A percentile compares a stretch with the other conserved stretches of the same genome.
These are phyloP conservation scores for Eucommia ulmoides DNA, from an alignment of 257 asterid species.

Conservation along the genomic window DNA sequence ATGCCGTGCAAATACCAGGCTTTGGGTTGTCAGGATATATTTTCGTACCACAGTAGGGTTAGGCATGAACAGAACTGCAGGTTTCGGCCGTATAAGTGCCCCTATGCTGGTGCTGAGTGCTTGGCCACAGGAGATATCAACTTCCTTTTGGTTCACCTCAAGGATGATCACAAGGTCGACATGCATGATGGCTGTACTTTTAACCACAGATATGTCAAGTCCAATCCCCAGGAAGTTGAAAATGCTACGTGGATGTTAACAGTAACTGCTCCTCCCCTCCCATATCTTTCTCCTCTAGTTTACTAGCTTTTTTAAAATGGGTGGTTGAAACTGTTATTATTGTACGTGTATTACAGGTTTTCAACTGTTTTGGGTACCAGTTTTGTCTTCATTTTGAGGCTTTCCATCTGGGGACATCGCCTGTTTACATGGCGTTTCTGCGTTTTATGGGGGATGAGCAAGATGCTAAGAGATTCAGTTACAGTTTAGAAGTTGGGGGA, in stretches of 20 bases:
- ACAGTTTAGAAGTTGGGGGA: constrained; percentile 29
- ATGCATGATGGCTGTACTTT: constrained; percentile 51
- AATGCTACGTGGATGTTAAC: constrained; percentile 38
- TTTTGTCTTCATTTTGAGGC: constrained; percentile 33
- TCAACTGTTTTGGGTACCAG: constrained; percentile 29
- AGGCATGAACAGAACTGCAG: constrained; percentile 36
- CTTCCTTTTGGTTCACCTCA: constrained; percentile 37
- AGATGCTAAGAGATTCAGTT: constrained; percentile 22
- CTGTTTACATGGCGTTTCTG: constrained; percentile 28
- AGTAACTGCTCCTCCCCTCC: no score
- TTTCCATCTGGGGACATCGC: constrained; percentile 22
- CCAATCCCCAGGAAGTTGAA: constrained; percentile 40
- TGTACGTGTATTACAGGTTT: constrained; percentile 15
- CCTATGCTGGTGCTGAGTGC: constrained; percentile 44
- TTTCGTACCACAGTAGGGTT: constrained; percentile 26
- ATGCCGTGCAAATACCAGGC: constrained; percentile 34
- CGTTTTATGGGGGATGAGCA: constrained; percentile 30
- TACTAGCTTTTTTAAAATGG: no score
- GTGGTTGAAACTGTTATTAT: no score
- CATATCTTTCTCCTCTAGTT: no score
- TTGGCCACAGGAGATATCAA: constrained; percentile 32
- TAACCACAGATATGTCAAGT: constrained; percentile 46
- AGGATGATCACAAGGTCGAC: constrained; percentile 44
- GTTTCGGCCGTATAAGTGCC: constrained; percentile 47
- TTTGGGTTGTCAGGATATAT: constrained; percentile 41